Percentiles rank a stretch among this genome's conserved stretches.
These are phyloP conservation scores for Anacardium occidentale DNA, from an alignment of 345 rosid genomes.

Conservation along the genomic window DNA sequence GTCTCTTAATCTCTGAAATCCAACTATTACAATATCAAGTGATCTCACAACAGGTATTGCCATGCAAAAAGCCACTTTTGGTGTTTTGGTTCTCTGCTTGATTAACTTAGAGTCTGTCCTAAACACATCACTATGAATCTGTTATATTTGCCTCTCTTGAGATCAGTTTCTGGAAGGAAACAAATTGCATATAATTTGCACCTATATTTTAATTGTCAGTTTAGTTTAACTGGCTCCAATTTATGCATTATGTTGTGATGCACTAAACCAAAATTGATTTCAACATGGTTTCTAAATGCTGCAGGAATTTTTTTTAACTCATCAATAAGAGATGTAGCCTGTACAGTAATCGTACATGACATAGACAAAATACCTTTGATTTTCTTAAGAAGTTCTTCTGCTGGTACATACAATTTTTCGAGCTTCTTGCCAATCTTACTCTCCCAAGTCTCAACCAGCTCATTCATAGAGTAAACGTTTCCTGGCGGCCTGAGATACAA, in stretches of 20 bases:
- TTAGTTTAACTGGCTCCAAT: neutral
- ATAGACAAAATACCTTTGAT: constrained; percentile 49
- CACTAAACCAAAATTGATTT: neutral
- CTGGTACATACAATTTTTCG: constrained; percentile 49
- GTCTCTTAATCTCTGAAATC: too few species aligned
- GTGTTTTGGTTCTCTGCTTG: neutral
- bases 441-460: constrained; percentile 71
- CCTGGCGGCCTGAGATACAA: constrained; percentile 67
- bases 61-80: neutral
- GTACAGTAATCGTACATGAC: neutral
- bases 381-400: constrained; percentile 56
- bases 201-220: neutral
- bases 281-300: neutral
- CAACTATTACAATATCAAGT: too few species aligned
- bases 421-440: constrained; percentile 59
- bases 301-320: neutral
- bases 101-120: neutral
- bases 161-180: neutral
- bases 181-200: neutral
- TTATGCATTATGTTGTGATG: neutral
- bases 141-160: neutral
- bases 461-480: constrained; percentile 65
- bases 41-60: neutral
- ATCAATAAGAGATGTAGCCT: neutral
- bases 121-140: neutral